phyloP scores from a whole-genome alignment of 1,284 basidiomycete genomes.

The Psilocybe mexicana region DNA sequence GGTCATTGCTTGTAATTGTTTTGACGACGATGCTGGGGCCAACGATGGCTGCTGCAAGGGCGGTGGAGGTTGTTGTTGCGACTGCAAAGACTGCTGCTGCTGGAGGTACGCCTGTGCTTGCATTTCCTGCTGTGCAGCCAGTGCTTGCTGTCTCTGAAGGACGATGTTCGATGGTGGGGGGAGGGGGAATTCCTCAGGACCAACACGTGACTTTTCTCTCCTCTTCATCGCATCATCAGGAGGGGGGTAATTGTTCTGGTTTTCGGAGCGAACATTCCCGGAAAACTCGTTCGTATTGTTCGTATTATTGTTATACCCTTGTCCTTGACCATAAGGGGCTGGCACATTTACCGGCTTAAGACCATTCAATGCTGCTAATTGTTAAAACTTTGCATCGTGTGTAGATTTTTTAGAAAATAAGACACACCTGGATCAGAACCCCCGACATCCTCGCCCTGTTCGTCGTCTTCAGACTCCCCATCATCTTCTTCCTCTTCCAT shows the following conservation, averaged over 20 bases:
- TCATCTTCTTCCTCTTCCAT: constrained; percentile 50
- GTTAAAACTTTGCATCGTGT: constrained; percentile 14
- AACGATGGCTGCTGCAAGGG: constrained; percentile 10
- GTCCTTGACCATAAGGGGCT: constrained; percentile 5
- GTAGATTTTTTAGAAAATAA: constrained; percentile 10
- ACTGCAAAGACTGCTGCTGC: constrained; percentile 10
- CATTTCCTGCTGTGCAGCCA: constrained; percentile 18
- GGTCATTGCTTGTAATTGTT: constrained; percentile 26
- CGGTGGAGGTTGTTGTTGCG: constrained; percentile 6
- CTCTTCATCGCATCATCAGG: constrained; percentile 21
- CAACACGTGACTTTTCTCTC: constrained; percentile 33
- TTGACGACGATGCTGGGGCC: constrained; percentile 21
- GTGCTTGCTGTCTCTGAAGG: constrained; percentile 26
- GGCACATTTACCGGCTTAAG: constrained; percentile 10
- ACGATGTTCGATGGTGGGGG: constrained; percentile 38
- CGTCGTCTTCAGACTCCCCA: constrained; percentile 24
- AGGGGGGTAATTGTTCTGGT: constrained; percentile 22
- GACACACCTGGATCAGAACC: constrained; percentile 20
- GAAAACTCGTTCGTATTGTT: constrained; percentile 21
- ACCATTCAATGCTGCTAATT: constrained; percentile 24
- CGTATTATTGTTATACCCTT: constrained; percentile 15
- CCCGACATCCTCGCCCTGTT: constrained; percentile 16
- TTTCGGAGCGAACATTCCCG: constrained; percentile 15
- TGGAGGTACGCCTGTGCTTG: constrained; percentile 12
- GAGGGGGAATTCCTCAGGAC: constrained; percentile 42